These are phyloP conservation scores for Globisporangium lucens DNA, from an alignment of 352 stramenopile genomes.

Conservation along the genomic window DNA sequence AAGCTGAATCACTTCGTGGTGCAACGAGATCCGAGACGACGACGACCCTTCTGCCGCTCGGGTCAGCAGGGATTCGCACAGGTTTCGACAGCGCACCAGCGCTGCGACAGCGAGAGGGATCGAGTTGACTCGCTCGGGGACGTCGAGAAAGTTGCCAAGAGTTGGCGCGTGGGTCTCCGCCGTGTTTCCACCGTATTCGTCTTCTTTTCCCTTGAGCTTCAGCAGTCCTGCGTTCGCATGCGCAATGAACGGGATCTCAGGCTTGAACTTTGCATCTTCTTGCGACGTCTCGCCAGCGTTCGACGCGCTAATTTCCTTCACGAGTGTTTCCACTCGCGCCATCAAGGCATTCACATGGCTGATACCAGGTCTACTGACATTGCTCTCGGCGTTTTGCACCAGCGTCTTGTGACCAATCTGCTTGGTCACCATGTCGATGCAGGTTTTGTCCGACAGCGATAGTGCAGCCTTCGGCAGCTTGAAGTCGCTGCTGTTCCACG, in stretches of 20 bases:
- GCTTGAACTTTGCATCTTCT: conserved; percentile 29
- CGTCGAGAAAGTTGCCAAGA: conserved; percentile 81
- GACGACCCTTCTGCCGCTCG: conserved; percentile 84
- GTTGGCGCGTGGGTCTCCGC: conserved; percentile 59
- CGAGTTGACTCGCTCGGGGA: conserved; percentile 76
- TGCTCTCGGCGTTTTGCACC: conserved; percentile 39
- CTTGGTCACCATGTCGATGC: conserved; percentile 63
- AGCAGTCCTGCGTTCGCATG: conserved; percentile 67
- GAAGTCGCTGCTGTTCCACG: conserved; percentile 56
- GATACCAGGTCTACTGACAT: conserved; percentile 38
- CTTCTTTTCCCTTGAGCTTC: conserved; percentile 49
- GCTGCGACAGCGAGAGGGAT: conserved; percentile 72
- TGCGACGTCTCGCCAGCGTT: conserved; percentile 17
- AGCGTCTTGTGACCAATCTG: conserved; percentile 78
- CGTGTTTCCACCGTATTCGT: conserved; percentile 75
- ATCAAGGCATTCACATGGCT: conserved; percentile 57
- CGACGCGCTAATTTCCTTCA: conserved; percentile 31
- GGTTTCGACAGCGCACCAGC: conserved; percentile 71
- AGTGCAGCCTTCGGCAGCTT: conserved; percentile 47
- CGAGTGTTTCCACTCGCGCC: conserved; percentile 35
- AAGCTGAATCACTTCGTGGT: conserved; percentile 88
- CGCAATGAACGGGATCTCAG: conserved; percentile 39
- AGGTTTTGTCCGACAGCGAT: conserved; percentile 55
- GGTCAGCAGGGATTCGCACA: conserved; percentile 79
- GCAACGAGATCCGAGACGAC: conserved; percentile 86